Base-by-base conservation (phyloP, 768 basidiomycete species). In the Podaxis mareebaensis region DNA sequence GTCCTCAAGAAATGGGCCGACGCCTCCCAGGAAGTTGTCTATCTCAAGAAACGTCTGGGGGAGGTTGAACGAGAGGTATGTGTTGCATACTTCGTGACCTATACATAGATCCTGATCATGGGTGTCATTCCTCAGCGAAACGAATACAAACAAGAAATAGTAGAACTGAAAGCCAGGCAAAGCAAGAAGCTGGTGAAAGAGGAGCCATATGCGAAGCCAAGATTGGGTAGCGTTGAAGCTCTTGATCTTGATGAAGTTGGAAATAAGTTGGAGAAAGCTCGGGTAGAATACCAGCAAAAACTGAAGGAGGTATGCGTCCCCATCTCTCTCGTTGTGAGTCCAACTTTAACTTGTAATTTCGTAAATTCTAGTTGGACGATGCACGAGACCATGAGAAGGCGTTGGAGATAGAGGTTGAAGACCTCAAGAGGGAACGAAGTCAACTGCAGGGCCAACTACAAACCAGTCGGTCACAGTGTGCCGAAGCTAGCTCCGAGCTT, bases 1-100 rank as follows among this genome's bases (percentile, higher is more conserved):
- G 70, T 76, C 38, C 64, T 77, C 57, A 75, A 75, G 68, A 74
- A 72, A 61, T 77, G 75, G 75, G 77, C 76, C n/a, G 73, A 77
- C 36, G 74, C 78, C 11, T 75, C 73, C 49, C 72, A 75, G 54
- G 71, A 67, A 28, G 72, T 73, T 22, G 71, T 75, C 54, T 65
- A 65, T 44, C 70, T 80, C 61, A 74, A 73, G 66, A 69, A 71
- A 26, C 75, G 78, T 59, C 70, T 78, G 12, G 68, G 69, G 40
- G 69, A 69, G 15, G 44, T 67, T 26, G 65, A 69, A 60, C 60
- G 52, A 48, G 64, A 69, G 66, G 70, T 67, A 54, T 28, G 52
- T 60, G n/a, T 42, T 40, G 13, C 64, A 12, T 26, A 53, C 51
- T 36, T 17, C 36, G 33, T 40, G 53, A 15, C 24, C 22, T 57